Base-by-base conservation (phyloP, 495 filamentous ascomycete species). In the Articulospora tetracladia region DNA sequence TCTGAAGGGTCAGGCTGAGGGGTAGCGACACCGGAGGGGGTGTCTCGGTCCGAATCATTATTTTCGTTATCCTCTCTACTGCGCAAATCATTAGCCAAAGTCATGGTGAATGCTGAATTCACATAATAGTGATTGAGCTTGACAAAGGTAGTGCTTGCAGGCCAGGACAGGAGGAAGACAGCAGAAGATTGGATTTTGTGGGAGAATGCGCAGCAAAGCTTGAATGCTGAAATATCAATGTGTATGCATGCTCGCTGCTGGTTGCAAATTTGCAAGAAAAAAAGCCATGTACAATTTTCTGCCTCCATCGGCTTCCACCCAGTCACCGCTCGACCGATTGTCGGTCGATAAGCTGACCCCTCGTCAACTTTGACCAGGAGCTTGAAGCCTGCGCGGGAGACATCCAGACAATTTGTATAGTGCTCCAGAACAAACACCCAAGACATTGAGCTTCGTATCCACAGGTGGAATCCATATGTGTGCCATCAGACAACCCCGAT, bases 1-100 rank as follows among this genome's bases (percentile, higher is more conserved):
- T 97, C 93, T 46, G 86, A 85, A 53, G 83, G 87, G 75, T 97
- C 91, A 36, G 92, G 93, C 64, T 90, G 89, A 36, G 93, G 93
- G 39, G 93, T 97, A 46, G 88, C 85, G 66, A 93, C 80, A 64
- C 91, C 92, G 57, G 89, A 90, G 54, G 91, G 93, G 19, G 89
- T 88, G 64, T 86, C 88, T 62, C 85, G 90, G 63, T 90, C 88
- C 66, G 92, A 89, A 63, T 93, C 87, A 66, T 92, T 88, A 63
- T 82, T 78, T 47, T 24, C 47, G 28, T 68, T 78, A 63, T 92
- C 89, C 68, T 92, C 88, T 65, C 88, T 86, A 68, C 74, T 69
- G 39, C 70, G 65, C 55, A 59, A 17, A 19, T 13, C 11, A 54
- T 68, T 50, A 68, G 65, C 52, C 59, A 64, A 44, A 52, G 59